Conservation (phyloP, 2,329 filamentous ascomycete species). For the Aspergillus novofumigatus region DNA sequence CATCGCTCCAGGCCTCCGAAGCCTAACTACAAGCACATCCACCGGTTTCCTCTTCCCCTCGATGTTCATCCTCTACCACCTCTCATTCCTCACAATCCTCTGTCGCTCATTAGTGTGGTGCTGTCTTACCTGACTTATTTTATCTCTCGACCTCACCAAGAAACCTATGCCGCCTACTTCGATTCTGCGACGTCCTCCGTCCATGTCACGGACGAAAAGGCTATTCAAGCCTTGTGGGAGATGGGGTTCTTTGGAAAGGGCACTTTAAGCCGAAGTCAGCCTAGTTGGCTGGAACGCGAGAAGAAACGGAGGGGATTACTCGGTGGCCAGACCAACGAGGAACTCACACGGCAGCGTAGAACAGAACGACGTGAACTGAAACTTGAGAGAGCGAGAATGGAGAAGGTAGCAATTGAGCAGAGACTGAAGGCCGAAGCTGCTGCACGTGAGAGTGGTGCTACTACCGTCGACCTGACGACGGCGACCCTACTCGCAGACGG, state of each 20-base stretch:
- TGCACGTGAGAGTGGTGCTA: slow-evolving; percentile 23
- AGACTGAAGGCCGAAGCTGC: slow-evolving; percentile 56
- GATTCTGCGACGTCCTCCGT: slow-evolving; percentile 78
- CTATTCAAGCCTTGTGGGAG: slow-evolving; percentile 83
- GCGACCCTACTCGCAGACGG: slow-evolving; percentile 12
- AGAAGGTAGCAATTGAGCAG: slow-evolving; percentile 77
- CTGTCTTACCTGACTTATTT: slow-evolving; percentile 73
- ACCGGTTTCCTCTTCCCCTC: slow-evolving; percentile 75
- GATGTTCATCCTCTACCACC: slow-evolving; percentile 77
- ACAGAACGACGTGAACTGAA: slow-evolving; percentile 81
- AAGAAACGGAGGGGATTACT: slow-evolving; percentile 65
- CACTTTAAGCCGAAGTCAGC: slow-evolving; percentile 86
- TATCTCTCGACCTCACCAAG: slow-evolving; percentile 57
- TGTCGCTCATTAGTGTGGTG: slow-evolving; percentile 77
- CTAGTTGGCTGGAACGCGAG: slow-evolving; percentile 84
- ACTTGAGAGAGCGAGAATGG: slow-evolving; percentile 82
- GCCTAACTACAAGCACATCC: slow-evolving; percentile 68
- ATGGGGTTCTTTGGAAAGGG: slow-evolving; percentile 98
- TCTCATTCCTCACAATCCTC: slow-evolving; percentile 86
- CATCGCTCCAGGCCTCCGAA: slow-evolving; percentile 28
- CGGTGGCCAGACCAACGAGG: slow-evolving; percentile 70
- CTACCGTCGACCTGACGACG: slow-evolving; percentile 8
- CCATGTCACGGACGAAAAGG: slow-evolving; percentile 71
- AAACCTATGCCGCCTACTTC: slow-evolving; percentile 70
- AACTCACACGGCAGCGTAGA: slow-evolving; percentile 70